Conservation (phyloP, 2,329 filamentous ascomycete genomes). For the Immersiporthe knoxdaviesiana region DNA sequence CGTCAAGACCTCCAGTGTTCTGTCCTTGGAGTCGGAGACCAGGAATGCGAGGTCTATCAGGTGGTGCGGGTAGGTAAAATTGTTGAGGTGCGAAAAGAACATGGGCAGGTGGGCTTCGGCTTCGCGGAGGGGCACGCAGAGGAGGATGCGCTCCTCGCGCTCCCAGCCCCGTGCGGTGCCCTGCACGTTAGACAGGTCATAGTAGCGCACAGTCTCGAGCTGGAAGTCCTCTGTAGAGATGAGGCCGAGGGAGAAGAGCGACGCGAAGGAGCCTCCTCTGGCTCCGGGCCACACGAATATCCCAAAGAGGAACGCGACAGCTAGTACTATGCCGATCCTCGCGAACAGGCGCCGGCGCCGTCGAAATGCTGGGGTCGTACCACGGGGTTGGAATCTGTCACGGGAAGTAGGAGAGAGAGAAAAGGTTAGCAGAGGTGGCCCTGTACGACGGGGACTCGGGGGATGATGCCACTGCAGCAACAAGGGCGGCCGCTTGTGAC, state of each 20-base stretch:
- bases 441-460: neutral
- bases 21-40: conserved; percentile 95
- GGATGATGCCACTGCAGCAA: conserved; percentile 9
- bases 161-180: conserved; percentile 95
- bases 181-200: conserved; percentile 89
- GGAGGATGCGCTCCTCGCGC: conserved; percentile 88
- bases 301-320: conserved; percentile 66
- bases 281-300: conserved; percentile 73
- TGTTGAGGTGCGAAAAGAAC: conserved; percentile 98
- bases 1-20: conserved; percentile 76
- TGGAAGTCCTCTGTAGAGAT: conserved; percentile 73
- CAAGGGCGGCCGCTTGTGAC: conserved; percentile 29
- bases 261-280: conserved; percentile 57
- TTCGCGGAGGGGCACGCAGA: conserved; percentile 93
- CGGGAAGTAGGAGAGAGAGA: conserved; percentile 13
- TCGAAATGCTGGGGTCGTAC: conserved; percentile 70
- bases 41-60: conserved; percentile 95
- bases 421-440: conserved; percentile 29
- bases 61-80: conserved; percentile 96
- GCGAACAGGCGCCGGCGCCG: conserved; percentile 74
- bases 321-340: conserved; percentile 63
- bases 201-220: conserved; percentile 94
- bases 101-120: conserved; percentile 89
- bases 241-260: conserved; percentile 69
- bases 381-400: conserved; percentile 80